Conservation (phyloP, 1,284 basidiomycete species). For the Pseudozyma hubeiensis region DNA sequence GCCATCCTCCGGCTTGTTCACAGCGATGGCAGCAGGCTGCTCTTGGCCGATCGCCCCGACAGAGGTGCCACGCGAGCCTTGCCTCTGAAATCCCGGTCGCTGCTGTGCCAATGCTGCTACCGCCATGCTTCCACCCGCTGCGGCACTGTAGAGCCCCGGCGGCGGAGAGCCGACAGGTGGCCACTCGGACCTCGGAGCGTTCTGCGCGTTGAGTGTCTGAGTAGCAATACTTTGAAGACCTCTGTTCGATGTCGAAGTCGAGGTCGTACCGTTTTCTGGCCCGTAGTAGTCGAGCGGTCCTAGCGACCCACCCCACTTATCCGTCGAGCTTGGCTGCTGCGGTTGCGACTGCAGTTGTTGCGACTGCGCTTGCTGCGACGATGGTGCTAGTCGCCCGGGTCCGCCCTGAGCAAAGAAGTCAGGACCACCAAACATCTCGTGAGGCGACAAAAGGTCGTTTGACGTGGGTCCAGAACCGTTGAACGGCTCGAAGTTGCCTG, state of each 20-base stretch:
- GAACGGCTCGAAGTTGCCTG: conserved; percentile 41
- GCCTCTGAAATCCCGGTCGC: conserved; percentile 37
- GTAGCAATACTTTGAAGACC: conserved; percentile 4
- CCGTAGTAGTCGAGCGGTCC: conserved; percentile 61
- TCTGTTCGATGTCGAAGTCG: conserved; percentile 22
- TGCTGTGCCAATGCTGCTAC: conserved; percentile 9
- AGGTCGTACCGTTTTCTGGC: conserved; percentile 31
- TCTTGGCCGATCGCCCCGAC: conserved; percentile 8
- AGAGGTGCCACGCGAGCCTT: conserved; percentile 37
- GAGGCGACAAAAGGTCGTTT: conserved; percentile 50
- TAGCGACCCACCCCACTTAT: conserved; percentile 56
- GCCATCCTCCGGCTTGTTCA: conserved; percentile 40
- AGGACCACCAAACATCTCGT: conserved; percentile 43
- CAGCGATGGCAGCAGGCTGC: conserved; percentile 5
- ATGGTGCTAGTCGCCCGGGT: conserved; percentile 3
- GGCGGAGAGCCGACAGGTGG: conserved; percentile 51
- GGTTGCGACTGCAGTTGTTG: conserved; percentile 15
- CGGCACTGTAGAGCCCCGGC: conserved; percentile 30
- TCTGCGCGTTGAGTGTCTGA: conserved; percentile 15
- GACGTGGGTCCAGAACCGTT: conserved; percentile 16
- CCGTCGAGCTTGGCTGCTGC: conserved; percentile 14
- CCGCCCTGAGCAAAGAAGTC: conserved; percentile 36
- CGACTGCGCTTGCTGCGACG: conserved; percentile 13
- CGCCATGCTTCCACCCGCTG: neutral
- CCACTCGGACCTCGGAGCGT: conserved; percentile 49